Evolutionary conservation across 768 basidiomycete species (phyloP).

Genomic region (Pisolithus microcarpus): DNA sequence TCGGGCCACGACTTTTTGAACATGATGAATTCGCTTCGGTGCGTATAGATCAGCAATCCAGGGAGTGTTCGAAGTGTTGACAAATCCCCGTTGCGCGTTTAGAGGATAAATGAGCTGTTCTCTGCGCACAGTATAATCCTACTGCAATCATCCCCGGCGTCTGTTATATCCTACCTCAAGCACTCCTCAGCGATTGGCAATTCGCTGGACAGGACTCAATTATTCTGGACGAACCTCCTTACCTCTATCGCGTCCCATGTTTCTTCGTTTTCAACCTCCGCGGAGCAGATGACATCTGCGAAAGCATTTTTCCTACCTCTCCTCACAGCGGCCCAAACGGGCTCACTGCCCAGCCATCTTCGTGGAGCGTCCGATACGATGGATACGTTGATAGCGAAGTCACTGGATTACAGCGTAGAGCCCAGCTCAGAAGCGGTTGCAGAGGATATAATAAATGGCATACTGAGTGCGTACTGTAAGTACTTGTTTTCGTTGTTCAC

Average conservation of each 20-base stretch:
- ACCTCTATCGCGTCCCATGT: conserved; percentile 29
- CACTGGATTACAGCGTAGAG: conserved; percentile 8
- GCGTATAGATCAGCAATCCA: conserved; percentile 9
- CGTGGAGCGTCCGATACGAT: conserved; percentile 38
- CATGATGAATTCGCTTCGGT: conserved; percentile 40
- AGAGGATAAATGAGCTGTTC: conserved; percentile 45
- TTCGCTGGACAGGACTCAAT: conserved; percentile 9
- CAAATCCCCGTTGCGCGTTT: background rate
- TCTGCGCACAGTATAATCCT: conserved; percentile 32
- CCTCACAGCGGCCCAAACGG: conserved; percentile 34
- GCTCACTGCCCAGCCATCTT: conserved; percentile 38
- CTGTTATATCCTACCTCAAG: conserved; percentile 49
- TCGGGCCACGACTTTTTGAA: conserved; percentile 44
- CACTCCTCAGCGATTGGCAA: conserved; percentile 10
- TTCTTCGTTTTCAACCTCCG: conserved; percentile 1
- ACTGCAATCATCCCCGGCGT: conserved; percentile 33
- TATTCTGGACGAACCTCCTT: conserved; percentile 32
- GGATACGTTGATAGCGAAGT: conserved; percentile 33
- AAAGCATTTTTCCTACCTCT: conserved; percentile 30
- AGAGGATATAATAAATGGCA: background rate
- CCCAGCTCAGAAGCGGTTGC: background rate
- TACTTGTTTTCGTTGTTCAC: background rate
- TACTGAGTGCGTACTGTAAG: conserved; percentile 18
- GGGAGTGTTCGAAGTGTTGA: background rate
- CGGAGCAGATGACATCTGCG: background rate